Base-by-base conservation (phyloP, 169 alveolate genomes). In the Cryptosporidium ubiquitum region DNA sequence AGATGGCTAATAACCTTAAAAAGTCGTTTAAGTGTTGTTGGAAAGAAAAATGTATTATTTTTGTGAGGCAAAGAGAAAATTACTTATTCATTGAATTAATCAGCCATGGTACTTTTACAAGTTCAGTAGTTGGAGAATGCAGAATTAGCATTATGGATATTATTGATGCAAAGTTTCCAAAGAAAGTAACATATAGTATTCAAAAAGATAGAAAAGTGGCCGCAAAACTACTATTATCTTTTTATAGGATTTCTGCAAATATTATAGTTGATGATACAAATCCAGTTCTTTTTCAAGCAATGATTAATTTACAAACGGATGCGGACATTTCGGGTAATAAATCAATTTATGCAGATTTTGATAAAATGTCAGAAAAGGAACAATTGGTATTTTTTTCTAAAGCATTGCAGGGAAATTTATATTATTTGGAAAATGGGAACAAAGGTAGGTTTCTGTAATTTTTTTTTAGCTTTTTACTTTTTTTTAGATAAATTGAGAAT, bases 11-110 rank as follows among this genome's bases (percentile, higher is more conserved):
- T 47, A 29, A 35, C 31, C 26, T 33, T 64, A 31, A 0, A n/a
- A 64, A 64, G 23, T 12, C 47, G 5, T 73, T 73, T 31, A 73
- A n/a, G 5, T 79, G 89, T 61, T 26, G 10, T 5, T 79, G 73
- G 73, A 35, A 44, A 10, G 79, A 79, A 47, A 79, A 79, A 14
- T 12, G 44, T 2, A 39, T 79, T 61, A 31, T 79, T 42, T 29
- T 61, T 79, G 89, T 79, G 44, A 79, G 89, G 16, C 89, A 79
- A 79, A 79, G 89, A 44, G 89, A 79, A n/a, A 55, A 64, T 23
- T 79, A 61, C 26, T n/a, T 79, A 49, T 79, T 79, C 23, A 40
- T 79, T 35, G 89, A 79, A 29, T 44, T 79, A 26, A 52, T 79
- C 18, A 79, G 68, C 29, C 73, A 64, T 57, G 89, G 89, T 14